Evolutionary conservation across 129 eudicot species (phyloP), one percentile per base, ranked within the genome.

Genomic region (Flaveria sonorensis): DNA sequence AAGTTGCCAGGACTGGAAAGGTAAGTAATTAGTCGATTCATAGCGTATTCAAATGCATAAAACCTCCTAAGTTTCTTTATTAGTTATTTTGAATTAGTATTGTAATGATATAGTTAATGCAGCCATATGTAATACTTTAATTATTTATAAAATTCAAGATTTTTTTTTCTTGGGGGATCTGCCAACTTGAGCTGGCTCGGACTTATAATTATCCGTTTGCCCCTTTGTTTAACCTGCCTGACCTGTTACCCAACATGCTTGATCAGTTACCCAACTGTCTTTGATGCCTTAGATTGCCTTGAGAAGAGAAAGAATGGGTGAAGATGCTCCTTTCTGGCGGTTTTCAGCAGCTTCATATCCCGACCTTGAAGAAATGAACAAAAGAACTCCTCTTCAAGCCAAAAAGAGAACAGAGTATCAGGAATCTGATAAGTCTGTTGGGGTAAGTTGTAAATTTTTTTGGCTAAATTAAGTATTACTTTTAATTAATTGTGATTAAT

Each of bases 331-430:
- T 30, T 92, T 92, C 75, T 92, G 98, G 98, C 83, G 98, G 62
- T 92, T 88, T 78, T 92, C 98, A 56, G 96, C 98, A 69, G 92
- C 98, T 80, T 90, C 98, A 11, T 92, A 90, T 87, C 98, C 98
- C 4, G 98, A 92, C 71, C 96, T 92, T 72, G 90, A 82, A 83
- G 72, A 81, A 75, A 62, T 74, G 63, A 84, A 85, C 40, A 48
- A 65, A 19, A 79, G 84, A 74, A 71, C 90, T 74, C 74, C 66
- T 73, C 77, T 81, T 74, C 83, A 77, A 74, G 77, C 82, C 66
- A 72, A 72, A 77, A 85, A 63, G 72, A 70, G 59, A 76, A 59
- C 79, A 52, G 76, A 53, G 20, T 71, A 68, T 78, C 79, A 45
- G 47, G 85, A 87, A 56, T 60, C 91, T 65, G 81, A 78, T 75